These are phyloP conservation scores for Camellia oleifera DNA, from an alignment of 179 eudicot species.

Conservation along the genomic window DNA sequence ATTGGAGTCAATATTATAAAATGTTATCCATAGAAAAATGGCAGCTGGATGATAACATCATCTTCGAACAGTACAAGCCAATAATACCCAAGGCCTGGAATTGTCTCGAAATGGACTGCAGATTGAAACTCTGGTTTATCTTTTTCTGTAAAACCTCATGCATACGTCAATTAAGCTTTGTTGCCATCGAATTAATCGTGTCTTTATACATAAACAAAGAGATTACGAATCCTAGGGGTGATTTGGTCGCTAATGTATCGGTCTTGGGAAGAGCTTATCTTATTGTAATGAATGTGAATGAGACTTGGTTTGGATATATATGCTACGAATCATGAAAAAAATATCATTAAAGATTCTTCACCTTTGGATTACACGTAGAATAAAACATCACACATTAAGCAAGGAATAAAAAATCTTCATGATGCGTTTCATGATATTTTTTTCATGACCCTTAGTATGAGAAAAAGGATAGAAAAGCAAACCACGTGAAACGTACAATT, in stretches of 20 bases:
- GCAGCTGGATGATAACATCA: background rate
- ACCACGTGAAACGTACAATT: background rate
- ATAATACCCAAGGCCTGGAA: background rate
- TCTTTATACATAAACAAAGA: background rate
- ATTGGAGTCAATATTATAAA: background rate
- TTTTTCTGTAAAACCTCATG: background rate
- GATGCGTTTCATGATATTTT: too few relatives aligned
- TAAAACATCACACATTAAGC: too few relatives aligned
- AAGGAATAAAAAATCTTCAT: too few relatives aligned
- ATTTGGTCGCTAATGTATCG: background rate
- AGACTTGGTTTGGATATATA: background rate
- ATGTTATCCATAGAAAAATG: background rate
- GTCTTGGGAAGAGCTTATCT: background rate
- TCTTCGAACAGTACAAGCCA: background rate
- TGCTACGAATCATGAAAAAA: background rate
- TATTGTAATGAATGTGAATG: background rate
- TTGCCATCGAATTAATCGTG: background rate
- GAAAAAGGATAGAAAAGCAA: background rate
- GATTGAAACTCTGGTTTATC: background rate
- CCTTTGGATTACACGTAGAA: too few relatives aligned
- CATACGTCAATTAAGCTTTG: slow-evolving; percentile 1
- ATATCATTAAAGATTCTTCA: too few relatives aligned
- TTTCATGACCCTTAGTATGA: too few relatives aligned
- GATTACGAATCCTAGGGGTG: slow-evolving; percentile 9
- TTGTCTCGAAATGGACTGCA: slow-evolving; percentile 8